Evolutionary conservation across 345 rosid genomes (phyloP).

Genomic region (Hibiscus trionum): DNA sequence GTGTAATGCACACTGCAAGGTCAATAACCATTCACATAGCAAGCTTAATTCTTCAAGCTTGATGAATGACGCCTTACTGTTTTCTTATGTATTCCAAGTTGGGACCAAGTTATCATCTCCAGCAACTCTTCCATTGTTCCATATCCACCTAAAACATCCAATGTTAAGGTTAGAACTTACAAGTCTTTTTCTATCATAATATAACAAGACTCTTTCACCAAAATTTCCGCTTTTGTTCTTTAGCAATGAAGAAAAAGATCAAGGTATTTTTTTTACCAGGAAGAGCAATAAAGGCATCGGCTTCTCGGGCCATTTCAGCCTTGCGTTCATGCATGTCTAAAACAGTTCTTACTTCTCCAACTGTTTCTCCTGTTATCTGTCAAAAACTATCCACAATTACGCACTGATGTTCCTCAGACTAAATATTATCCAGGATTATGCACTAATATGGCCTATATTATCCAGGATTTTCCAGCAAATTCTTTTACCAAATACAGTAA

Average conservation of each 20-base stretch:
- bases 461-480: not conserved
- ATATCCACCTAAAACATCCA: conserved; percentile 63
- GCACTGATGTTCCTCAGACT: too few relatives aligned
- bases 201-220: not conserved
- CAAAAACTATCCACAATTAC: not conserved
- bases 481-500: not conserved
- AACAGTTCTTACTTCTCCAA: conserved; percentile 81
- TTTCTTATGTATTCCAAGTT: conserved; percentile 91
- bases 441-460: too few relatives aligned
- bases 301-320: conserved; percentile 94
- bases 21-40: not conserved
- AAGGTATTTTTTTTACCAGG: conserved; percentile 50
- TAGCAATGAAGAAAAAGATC: not conserved
- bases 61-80: conserved; percentile 44
- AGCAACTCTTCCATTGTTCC: conserved; percentile 94
- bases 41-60: conserved; percentile 2
- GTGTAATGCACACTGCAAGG: not conserved
- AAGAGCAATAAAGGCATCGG: conserved; percentile 93
- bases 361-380: conserved; percentile 84
- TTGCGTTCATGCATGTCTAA: conserved; percentile 93
- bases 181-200: not conserved
- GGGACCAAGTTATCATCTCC: conserved; percentile 98
- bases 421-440: not conserved
- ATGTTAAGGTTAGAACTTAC: not conserved
- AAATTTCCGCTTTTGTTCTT: conserved; percentile 5